These are phyloP conservation scores for Diaporthe australafricana DNA, from an alignment of 2,329 filamentous ascomycete genomes.

Conservation along the genomic window DNA sequence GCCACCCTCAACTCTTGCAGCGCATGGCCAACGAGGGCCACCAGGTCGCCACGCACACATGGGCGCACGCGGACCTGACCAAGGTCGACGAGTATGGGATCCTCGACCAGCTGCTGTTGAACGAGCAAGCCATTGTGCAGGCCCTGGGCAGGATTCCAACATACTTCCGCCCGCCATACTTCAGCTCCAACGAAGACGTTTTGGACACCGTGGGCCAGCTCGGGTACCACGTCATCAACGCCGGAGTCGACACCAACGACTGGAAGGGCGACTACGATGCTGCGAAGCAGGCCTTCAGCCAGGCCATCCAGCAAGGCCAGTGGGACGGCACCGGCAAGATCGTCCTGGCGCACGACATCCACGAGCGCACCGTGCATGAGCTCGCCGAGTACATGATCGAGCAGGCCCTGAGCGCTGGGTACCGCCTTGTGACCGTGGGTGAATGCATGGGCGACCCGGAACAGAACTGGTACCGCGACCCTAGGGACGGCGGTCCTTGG, in stretches of 20 bases:
- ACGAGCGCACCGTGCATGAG: conserved; percentile 58
- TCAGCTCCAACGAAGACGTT: conserved; percentile 21
- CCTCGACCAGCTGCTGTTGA: conserved; percentile 54
- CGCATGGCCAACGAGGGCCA: conserved; percentile 58
- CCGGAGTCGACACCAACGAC: conserved; percentile 40
- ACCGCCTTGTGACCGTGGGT: conserved; percentile 63
- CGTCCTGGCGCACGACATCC: conserved; percentile 57
- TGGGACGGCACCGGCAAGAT: conserved; percentile 14
- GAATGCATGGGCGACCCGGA: conserved; percentile 65
- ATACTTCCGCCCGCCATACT: conserved; percentile 36
- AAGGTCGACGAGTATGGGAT: conserved; percentile 48
- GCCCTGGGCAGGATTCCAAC: conserved; percentile 59
- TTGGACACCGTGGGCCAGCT: conserved; percentile 42
- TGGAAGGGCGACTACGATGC: conserved; percentile 35
- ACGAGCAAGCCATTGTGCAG: conserved; percentile 57
- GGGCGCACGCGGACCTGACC: conserved; percentile 56
- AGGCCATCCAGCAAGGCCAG: conserved; percentile 10
- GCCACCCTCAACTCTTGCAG: conserved; percentile 48
- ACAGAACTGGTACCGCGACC: conserved; percentile 63
- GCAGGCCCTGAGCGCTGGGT: conserved; percentile 55
- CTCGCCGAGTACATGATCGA: conserved; percentile 58
- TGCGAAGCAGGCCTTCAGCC: conserved; percentile 24
- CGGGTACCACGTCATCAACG: conserved; percentile 52
- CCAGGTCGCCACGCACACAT: conserved; percentile 61
- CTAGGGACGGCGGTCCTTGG: conserved; percentile 27